Base-by-base conservation (phyloP, 2,329 filamentous ascomycete species). In the Ophiostoma populinum region DNA sequence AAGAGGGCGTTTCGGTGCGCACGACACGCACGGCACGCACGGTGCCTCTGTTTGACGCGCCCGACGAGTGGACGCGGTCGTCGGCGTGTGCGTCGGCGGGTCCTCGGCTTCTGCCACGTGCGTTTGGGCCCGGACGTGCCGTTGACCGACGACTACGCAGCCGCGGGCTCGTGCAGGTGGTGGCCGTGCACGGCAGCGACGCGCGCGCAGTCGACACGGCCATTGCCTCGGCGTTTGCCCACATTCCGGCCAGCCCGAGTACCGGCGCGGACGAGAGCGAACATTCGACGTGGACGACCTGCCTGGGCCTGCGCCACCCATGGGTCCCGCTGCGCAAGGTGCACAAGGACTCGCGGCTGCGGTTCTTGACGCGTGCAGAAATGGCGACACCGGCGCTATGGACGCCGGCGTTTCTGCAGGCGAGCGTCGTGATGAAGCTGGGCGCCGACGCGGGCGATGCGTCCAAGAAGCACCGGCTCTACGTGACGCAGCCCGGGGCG, bases 291-390 rank as follows among this genome's bases (percentile, higher is more conserved):
- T n/a, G n/a, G n/a, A 26, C 13, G 6, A 25, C 13, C 13, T 72
- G 65, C 35, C 56, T 75, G 15, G 80, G 74, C 6, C 59, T 86
- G 13, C 64, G 67, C 36, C 73, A 77, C 28, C 55, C 68, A 0
- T 82, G 79, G 66, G 65, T 86, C n/a, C 80, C 80, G 5, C 58
- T 87, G 13, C 70, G 80, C 34, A 86, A 86, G 51, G 58, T 82
- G 3, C 70, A 80, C 49, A 82, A 78, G 47, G 76, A 82, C 38
- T 75, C 75, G 0, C 67, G 72, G 18, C 62, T 87, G 6, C 70
- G 72, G 1, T 85, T 85, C 45, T 60, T 86, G 9, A 68, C 67
- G 6, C 72, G 71, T 1, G 61, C 70, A 1, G 80, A 86, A 50
- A 79, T 86, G 71, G 55, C 79, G 24, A 83, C 75, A 1, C 70